A percentile compares a stretch with the other conserved stretches of the same genome.
These are phyloP conservation scores for Porogramme epimiltina DNA, from an alignment of 1,284 basidiomycete genomes.

Conservation along the genomic window DNA sequence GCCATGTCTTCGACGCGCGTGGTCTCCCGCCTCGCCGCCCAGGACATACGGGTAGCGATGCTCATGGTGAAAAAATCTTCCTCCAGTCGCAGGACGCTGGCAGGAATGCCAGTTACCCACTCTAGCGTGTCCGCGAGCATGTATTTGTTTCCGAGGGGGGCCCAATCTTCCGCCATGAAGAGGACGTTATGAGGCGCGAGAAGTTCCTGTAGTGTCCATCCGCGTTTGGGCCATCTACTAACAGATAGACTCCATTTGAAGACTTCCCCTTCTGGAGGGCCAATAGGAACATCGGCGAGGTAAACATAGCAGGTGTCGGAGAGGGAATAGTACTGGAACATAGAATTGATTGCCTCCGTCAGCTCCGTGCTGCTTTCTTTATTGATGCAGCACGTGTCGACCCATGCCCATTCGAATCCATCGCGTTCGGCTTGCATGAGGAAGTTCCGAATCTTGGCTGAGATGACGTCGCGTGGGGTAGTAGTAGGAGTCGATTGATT, in stretches of 20 bases:
- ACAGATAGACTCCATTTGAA: neutral
- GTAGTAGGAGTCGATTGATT: neutral
- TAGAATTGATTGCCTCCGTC: neutral
- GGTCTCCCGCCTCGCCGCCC: neutral
- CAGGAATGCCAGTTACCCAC: neutral
- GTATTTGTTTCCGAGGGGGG: neutral
- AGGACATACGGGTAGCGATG: neutral
- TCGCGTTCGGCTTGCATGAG: neutral
- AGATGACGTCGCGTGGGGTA: neutral
- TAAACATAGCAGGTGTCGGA: neutral
- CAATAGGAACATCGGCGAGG: neutral
- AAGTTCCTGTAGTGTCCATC: slow-evolving; percentile 1
- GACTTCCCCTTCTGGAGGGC: neutral
- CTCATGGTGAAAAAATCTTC: neutral
- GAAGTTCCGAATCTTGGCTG: neutral
- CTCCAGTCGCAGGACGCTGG: neutral
- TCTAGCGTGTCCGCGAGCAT: neutral
- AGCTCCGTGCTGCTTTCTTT: neutral
- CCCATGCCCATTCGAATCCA: neutral
- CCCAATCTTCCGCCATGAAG: neutral
- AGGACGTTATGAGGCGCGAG: neutral
- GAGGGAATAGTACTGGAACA: neutral
- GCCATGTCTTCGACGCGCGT: neutral
- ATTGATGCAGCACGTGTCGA: neutral
- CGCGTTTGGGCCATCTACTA: neutral